Percentiles rank a stretch among this genome's conserved stretches.
These are phyloP conservation scores for Fusarium transvaalense DNA, from an alignment of 2,329 filamentous ascomycete genomes.

Conservation along the genomic window DNA sequence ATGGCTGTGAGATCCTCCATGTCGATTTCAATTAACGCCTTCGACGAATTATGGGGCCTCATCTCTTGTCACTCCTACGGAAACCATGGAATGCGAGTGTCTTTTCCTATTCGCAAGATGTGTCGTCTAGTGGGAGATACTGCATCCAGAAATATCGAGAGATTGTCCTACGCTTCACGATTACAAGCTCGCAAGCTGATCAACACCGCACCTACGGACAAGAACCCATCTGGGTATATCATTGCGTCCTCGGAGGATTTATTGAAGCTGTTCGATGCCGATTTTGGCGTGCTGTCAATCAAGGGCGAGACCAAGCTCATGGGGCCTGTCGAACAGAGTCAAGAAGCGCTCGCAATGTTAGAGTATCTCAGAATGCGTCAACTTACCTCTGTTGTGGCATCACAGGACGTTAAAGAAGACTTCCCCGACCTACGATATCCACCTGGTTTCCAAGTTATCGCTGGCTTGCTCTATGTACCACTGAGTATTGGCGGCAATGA, in stretches of 20 bases:
- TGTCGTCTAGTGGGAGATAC: constrained; percentile 88
- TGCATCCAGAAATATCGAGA: constrained; percentile 87
- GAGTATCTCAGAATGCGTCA: constrained; percentile 85
- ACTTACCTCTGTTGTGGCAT: constrained; percentile 80
- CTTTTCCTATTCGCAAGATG: constrained; percentile 92
- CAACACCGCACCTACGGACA: constrained; percentile 83
- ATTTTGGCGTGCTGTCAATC: constrained; percentile 88
- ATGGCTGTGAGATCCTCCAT: constrained; percentile 95
- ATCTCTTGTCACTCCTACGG: constrained; percentile 90
- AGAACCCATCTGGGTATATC: constrained; percentile 90
- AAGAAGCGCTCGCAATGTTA: constrained; percentile 85
- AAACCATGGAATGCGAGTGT: constrained; percentile 83
- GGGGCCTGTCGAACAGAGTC: constrained; percentile 78
- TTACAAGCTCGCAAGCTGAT: constrained; percentile 89
- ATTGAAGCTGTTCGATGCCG: constrained; percentile 85
- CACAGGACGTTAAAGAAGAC: constrained; percentile 79
- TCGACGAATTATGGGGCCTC: constrained; percentile 86
- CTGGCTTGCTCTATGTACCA: constrained; percentile 85
- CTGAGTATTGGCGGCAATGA: constrained; percentile 80
- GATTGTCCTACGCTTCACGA: constrained; percentile 85
- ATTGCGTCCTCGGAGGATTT: constrained; percentile 90
- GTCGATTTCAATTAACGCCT: constrained; percentile 92
- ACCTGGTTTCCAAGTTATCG: constrained; percentile 82
- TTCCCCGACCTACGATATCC: constrained; percentile 85
- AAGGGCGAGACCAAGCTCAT: constrained; percentile 90